Base-by-base conservation (phyloP, 2,329 filamentous ascomycete genomes). In the Ascochyta lentis region DNA sequence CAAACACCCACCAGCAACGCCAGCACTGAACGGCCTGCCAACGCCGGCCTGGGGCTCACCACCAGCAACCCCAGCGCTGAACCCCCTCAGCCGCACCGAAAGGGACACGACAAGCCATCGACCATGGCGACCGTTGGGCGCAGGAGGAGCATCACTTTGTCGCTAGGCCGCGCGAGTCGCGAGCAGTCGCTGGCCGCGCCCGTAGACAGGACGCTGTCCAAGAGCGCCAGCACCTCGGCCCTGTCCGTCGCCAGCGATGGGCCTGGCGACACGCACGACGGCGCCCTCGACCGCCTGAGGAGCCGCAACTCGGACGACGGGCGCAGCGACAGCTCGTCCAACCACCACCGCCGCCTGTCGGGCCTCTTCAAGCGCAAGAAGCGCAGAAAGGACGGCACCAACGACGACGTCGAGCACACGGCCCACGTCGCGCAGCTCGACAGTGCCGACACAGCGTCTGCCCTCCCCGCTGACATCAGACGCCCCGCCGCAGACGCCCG, bases 281-380 rank as follows among this genome's bases (percentile, higher is more conserved):
- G 71, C 52, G 69, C 73, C 13, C 61, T 78, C 33, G 78, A 77
- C 65, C 76, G 69, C 60, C 67, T 77, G 54, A 76, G 68, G 54
- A 72, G 73, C 31, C 71, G 76, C 46, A 65, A 64, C 47, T 77
- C 76, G n/a, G 78, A 79, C 40, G 76, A 76, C 49, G 67, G 63
- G 37, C 65, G 67, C 56, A 76, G 75, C 63, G 76, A 76, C 65
- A 74, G 74, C 43, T 79, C 69, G 33, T 68, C 78, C 26, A 67
- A 67, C 29, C 68, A 70, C 48, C 67, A 63, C 56, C 79, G 76
- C 61, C 80, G 81, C 49, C 78, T 86, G 59, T 81, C 83, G 10
- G 83, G 81, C 61, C 71, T 86, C 52, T 78, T 84, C 67, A 79
- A 79, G 54, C 80, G 79, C 61, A 79, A 81, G 63, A 70, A 69